Conservation (phyloP, 148 eudicot genomes). For the Diospyros lotus region DNA sequence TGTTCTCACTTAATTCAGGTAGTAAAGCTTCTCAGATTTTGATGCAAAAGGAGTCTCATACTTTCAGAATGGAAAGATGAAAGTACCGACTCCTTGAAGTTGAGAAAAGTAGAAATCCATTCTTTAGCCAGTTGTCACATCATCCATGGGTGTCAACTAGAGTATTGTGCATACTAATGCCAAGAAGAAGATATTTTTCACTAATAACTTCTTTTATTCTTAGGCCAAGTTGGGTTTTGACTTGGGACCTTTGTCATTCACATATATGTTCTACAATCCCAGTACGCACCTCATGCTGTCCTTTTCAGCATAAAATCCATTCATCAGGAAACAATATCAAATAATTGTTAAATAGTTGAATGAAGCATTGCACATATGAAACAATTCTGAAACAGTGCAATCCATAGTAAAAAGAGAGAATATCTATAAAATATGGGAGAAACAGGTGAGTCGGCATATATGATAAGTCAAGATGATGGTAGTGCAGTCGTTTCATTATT, state of each 20-base stretch:
- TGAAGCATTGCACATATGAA: not conserved
- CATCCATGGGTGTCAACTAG: not conserved
- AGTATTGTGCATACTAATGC: not conserved
- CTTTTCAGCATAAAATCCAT: not conserved
- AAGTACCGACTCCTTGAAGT: not conserved
- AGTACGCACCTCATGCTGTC: not conserved
- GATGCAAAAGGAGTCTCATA: too few species aligned
- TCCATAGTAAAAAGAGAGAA: not conserved
- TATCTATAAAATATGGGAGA: not conserved
- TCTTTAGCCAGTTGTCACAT: not conserved
- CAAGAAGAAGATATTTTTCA: not conserved
- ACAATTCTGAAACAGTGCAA: not conserved
- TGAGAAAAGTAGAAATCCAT: not conserved
- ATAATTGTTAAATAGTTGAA: not conserved
- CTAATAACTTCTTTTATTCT: not conserved
- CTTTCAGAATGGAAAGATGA: too few species aligned
- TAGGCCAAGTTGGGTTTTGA: not conserved
- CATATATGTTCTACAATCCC: not conserved
- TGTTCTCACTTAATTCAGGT: too few species aligned
- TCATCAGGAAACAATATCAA: not conserved
- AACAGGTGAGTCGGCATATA: not conserved
- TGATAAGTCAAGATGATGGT: not conserved
- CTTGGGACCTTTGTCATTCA: not conserved
- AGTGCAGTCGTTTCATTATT: not conserved
- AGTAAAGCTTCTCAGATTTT: too few species aligned